phyloP scores from a whole-genome alignment of 2,329 filamentous ascomycete genomes.

The Penicillium occitanis region DNA sequence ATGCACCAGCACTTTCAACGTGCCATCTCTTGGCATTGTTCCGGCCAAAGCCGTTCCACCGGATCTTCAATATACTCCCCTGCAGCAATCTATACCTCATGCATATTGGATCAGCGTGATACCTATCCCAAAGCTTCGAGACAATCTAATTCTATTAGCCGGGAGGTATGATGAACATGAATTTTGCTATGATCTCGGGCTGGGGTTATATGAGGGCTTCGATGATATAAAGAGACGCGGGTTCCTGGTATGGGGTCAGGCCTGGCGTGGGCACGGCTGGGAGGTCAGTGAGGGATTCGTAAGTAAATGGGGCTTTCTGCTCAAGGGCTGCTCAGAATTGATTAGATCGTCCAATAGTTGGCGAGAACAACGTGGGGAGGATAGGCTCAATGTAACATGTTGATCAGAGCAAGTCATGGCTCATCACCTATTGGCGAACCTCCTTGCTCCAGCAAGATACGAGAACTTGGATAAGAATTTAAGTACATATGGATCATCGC shows the following conservation, averaged over 20 bases:
- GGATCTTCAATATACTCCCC: background rate
- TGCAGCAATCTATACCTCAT: slow-evolving; percentile 1
- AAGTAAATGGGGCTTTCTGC: background rate
- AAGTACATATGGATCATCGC: too few species aligned
- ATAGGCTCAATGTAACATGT: background rate
- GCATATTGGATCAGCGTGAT: slow-evolving; percentile 9
- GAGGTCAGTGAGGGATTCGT: background rate
- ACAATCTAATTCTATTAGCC: background rate
- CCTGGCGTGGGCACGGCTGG: background rate
- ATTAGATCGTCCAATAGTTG: background rate
- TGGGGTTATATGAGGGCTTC: slow-evolving; percentile 7
- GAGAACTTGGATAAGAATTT: too few species aligned
- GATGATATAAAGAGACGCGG: slow-evolving; percentile 8
- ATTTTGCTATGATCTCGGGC: background rate
- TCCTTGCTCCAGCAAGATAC: too few species aligned
- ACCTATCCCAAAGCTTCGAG: background rate
- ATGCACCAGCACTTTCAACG: background rate
- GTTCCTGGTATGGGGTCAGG: slow-evolving; percentile 7
- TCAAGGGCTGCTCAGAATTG: background rate
- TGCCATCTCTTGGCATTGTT: background rate
- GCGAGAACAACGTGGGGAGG: background rate
- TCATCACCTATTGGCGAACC: too few species aligned
- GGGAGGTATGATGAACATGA: slow-evolving; percentile 1
- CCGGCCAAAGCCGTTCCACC: background rate
- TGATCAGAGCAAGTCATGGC: background rate